phyloP scores from a whole-genome alignment of 1,284 basidiomycete species.

The Pulchroboletus neoregius region DNA sequence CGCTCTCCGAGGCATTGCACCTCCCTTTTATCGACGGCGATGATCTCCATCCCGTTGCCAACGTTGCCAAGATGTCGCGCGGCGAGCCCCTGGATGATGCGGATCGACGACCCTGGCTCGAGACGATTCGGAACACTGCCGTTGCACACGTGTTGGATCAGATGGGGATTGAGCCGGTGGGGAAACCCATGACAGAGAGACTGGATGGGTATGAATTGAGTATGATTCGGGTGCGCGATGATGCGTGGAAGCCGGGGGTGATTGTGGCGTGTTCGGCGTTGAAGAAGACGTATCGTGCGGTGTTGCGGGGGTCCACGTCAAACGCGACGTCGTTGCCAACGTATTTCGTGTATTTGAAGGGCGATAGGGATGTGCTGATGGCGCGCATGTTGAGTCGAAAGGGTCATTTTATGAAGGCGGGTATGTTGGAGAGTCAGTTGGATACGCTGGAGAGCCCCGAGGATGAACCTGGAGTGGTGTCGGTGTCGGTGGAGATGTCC shows the following conservation, averaged over 20 bases:
- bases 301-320: conserved; percentile 50
- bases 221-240: too few species aligned
- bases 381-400: conserved; percentile 69
- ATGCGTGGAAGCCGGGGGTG: conserved; percentile 40
- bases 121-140: conserved; percentile 65
- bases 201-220: too few species aligned
- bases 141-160: conserved; percentile 47
- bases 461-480: conserved; percentile 65
- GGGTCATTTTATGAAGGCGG: conserved; percentile 87
- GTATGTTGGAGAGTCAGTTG: conserved; percentile 86
- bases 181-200: too few species aligned
- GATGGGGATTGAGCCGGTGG: conserved; percentile 14
- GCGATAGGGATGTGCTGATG: conserved; percentile 57
- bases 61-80: conserved; percentile 85
- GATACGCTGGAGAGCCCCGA: conserved; percentile 73
- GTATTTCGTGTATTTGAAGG: conserved; percentile 83
- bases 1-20: conserved; percentile 56
- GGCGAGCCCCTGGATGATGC: conserved; percentile 79
- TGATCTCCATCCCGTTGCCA: conserved; percentile 77
- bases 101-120: conserved; percentile 87
- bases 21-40: conserved; percentile 89
- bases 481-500: conserved; percentile 54
- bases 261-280: conserved; percentile 88
- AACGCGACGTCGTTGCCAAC: conserved; percentile 44
- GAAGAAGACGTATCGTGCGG: conserved; percentile 76